These are phyloP conservation scores for Ophiostoma novo-ulmi DNA, from an alignment of 2,329 filamentous ascomycete species.

Conservation along the genomic window DNA sequence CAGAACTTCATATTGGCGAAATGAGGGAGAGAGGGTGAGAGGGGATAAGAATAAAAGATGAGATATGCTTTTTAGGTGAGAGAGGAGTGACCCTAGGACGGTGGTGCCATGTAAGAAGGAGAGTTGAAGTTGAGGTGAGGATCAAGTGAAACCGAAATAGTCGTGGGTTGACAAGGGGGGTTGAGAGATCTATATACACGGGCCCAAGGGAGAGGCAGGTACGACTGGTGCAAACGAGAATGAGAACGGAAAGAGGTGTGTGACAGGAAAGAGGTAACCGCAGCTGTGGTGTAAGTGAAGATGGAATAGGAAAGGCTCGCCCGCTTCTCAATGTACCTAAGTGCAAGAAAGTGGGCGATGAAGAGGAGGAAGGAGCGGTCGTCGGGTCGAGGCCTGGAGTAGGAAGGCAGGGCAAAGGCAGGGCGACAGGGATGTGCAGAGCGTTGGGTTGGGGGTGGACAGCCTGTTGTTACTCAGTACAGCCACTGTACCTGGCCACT, in stretches of 20 bases:
- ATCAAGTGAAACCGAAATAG: slow-evolving; percentile 2
- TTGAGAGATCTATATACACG: not conserved
- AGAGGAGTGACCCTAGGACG: not conserved
- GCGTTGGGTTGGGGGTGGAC: not conserved
- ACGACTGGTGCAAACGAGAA: slow-evolving; percentile 7
- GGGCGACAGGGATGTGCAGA: not conserved
- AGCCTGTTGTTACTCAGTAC: not conserved
- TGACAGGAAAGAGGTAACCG: not conserved
- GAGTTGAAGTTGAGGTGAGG: slow-evolving; percentile 1
- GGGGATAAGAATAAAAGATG: not conserved
- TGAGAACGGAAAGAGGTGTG: not conserved
- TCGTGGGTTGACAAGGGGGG: not conserved
- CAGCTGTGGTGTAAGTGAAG: slow-evolving; percentile 12
- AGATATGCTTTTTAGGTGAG: not conserved
- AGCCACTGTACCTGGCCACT: too few relatives aligned
- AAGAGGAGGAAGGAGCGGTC: not conserved
- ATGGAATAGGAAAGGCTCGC: not conserved
- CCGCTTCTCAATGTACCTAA: not conserved
- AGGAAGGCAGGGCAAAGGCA: not conserved
- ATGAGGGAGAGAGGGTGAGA: not conserved
- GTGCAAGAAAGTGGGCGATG: slow-evolving; percentile 12
- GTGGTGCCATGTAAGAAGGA: not conserved
- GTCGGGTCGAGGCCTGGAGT: slow-evolving; percentile 13
- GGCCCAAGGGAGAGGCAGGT: not conserved
- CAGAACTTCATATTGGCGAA: slow-evolving; percentile 26